Evolutionary conservation across 2,329 filamentous ascomycete species (phyloP), one percentile per base, ranked within the genome.

Genomic region (Trichothecium sympodiale): DNA sequence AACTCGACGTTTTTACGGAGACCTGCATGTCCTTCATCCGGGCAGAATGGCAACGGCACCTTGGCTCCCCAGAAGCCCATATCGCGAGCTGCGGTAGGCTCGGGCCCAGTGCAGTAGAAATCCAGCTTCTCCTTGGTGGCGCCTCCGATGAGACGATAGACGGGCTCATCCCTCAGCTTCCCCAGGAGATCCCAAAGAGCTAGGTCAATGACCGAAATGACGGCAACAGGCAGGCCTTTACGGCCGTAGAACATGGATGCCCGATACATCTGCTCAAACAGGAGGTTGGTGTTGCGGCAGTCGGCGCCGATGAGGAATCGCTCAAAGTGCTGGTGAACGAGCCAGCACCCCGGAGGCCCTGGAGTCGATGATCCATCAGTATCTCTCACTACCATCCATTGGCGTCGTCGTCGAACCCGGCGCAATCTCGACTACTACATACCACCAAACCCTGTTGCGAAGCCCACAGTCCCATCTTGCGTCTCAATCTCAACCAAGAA

Each of bases 241-340:
- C 88, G 80, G 42, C 88, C 88, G 54, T 95, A 95, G 67, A 94
- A 95, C 84, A 94, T 93, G 46, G 86, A 93, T 2, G 74, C 83
- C 41, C 87, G 79, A 67, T 94, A 95, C 88, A 95, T 94, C 58
- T 93, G 86, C 65, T 95, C 88, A 55, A 93, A 95, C 20, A 95
- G 67, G 43, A 88, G 74, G 60, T 94, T 94, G 36, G 85, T 93
- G 54, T 95, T 86, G 48, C 88, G 74, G 9, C 87, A 87, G 56
- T 95, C 88, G 48, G 84, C 80, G 29, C 86, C 87, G 47, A 94
- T 71, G 41, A 95, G 64, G 70, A 95, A 95, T 43, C 88, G 76
- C 60, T 91, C 82, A 56, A 95, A 94, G 62, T 95, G 88, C 60
- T 93, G 82, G 52, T 89, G 82, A 29, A 91, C 82, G 35, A 95